Base-by-base conservation (phyloP, 441 rosid genomes). In the Monsonia emarginata region DNA sequence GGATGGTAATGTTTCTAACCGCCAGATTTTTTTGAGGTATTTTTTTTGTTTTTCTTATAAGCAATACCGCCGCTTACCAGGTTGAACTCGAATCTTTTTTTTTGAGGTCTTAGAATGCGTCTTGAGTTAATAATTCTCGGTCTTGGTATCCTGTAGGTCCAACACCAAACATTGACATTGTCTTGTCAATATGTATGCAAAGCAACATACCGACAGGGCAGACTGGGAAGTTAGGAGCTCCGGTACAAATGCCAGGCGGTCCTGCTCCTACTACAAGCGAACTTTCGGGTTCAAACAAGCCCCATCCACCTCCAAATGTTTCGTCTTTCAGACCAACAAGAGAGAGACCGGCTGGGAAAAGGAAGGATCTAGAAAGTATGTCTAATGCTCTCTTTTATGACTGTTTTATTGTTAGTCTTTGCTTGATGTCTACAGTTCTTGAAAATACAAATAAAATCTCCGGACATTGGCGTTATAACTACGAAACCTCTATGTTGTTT, bases 111-210 rank as follows among this genome's bases (percentile, higher is more conserved):
- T 32, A 1, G 57, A 50, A 50, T 18, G 25, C 22, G 21, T 46
- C 22, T 16, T 50, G 57, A 5, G 11, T 24, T 57, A 26, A 18
- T 57, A 22, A 9, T 52, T 11, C 19, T 54, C 13, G 0, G n/a
- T 60, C 30, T 3, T 19, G 25, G 9, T 50, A 21, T 50, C 42
- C 69, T 78, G 30, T 71, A 90, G 97, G 97, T 79, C 95, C 97
- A 31, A 71, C 79, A 21, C 96, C 96, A 32, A 84, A 84, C 50
- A 93, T 84, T 63, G 95, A 90, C 76, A 71, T 93, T 48, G 85
- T 93, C 31, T 67, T 93, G 65, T 93, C 97, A 11, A 87, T 93
- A 69, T 90, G 97, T 78, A 74, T 93, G 82, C 95, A 93, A 81
- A 87, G 86, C 66, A 88, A 87, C 72, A 57, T 85, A 62, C 85